Base-by-base conservation (phyloP, 306 rosid species). In the Vigna reflexopilosa region DNA sequence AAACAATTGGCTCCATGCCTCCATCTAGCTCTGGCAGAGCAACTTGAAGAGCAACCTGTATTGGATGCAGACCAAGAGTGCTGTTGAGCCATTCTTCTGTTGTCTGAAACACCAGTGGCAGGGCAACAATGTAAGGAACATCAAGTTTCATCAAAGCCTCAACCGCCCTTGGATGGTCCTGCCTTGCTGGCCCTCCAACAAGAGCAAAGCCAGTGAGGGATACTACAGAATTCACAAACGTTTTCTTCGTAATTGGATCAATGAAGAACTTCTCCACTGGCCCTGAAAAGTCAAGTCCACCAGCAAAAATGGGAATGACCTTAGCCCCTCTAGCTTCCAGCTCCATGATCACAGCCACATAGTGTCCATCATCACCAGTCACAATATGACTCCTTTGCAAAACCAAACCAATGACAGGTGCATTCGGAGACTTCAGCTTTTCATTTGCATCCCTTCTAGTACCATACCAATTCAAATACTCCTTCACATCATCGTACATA, bases 131-230 rank as follows among this genome's bases (percentile, higher is more conserved):
- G 80, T 96, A 96, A 9, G 99, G 99, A 59, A 96, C 99, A 49
- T 96, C 94, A 50, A 93, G 93, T 90, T 72, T 96, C 85, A 36
- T 89, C 79, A 96, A 80, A 50, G 97, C 99, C 84, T 96, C 97
- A 34, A 96, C 9, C 0, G 99, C 99, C 86, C 96, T 86, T 0
- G 98, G 99, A 82, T 96, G 99, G 61, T 96, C 99, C 83, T 96
- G 99, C 87, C 99, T 90, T 3, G 99, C 99, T 9, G 99, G 99
- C 34, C 99, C 99, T 69, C 99, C 99, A 36, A 96, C 99, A 50
- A 96, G 96, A 22, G 99, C 99, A 65, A 96, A 96, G 3, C 99
- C 99, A 2, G 99, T 96, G 15, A 96, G 91, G 1, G 99, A 96
- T 2, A 96, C 80, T 1, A 86, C 98, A 1, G 98, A 90, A 76